phyloP scores from a whole-genome alignment of 2,329 filamentous ascomycete genomes.

The Neofusicoccum umdonicola region DNA sequence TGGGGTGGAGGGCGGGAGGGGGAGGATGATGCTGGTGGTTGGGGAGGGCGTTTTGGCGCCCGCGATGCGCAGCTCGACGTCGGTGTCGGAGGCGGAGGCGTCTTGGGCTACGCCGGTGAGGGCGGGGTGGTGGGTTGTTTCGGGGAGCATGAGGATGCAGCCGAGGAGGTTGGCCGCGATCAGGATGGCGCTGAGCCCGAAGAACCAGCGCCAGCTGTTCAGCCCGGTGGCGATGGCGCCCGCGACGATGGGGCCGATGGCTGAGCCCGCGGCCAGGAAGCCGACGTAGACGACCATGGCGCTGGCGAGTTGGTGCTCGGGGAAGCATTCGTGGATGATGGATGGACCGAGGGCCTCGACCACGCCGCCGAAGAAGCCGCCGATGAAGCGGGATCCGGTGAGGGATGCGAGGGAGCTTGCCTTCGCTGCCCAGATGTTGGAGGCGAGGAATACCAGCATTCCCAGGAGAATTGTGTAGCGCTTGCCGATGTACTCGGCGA shows the following conservation, averaged over 20 bases:
- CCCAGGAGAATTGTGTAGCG: neutral
- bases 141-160: neutral
- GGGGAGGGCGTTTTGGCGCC: neutral
- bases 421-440: neutral
- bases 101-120: neutral
- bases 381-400: neutral
- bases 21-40: too few relatives aligned
- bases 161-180: neutral
- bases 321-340: neutral
- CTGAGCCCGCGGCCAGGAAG: neutral
- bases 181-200: neutral
- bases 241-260: neutral
- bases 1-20: neutral
- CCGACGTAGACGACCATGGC: conserved; percentile 1
- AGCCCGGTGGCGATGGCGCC: neutral
- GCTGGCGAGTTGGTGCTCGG: neutral
- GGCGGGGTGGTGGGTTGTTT: neutral
- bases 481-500: neutral
- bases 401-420: neutral
- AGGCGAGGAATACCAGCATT: neutral
- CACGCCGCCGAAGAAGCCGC: neutral
- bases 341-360: neutral
- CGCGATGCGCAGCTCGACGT: neutral
- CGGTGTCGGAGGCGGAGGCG: neutral
- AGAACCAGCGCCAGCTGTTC: neutral